These are phyloP conservation scores for Calonectria pseudoturangicola DNA, from an alignment of 2,329 filamentous ascomycete genomes.

Conservation along the genomic window DNA sequence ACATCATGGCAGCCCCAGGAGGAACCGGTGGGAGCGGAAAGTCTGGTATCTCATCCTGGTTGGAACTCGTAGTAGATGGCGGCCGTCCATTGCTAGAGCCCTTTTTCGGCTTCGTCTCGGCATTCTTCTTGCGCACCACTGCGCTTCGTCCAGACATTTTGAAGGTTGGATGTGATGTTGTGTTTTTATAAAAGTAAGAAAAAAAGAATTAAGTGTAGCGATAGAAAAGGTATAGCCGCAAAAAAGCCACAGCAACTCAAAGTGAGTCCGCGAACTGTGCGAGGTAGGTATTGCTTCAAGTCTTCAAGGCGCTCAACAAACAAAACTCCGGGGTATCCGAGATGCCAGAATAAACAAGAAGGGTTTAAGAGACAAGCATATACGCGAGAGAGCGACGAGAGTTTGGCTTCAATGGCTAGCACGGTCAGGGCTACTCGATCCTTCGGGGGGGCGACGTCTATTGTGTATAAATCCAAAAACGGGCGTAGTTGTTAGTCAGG, in stretches of 20 bases:
- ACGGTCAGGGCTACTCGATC: background rate
- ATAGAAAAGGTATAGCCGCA: background rate
- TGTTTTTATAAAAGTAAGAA: background rate
- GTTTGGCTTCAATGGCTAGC: conserved; percentile 8
- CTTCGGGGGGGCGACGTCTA: background rate
- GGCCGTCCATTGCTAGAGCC: conserved; percentile 51
- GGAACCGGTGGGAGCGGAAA: conserved; percentile 59
- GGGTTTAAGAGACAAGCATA: conserved; percentile 6
- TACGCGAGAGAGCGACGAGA: conserved; percentile 15
- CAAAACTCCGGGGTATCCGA: conserved; percentile 31
- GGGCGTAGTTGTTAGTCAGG: conserved; percentile 10
- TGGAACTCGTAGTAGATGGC: conserved; percentile 62
- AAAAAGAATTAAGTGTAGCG: background rate
- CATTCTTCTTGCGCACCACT: conserved; percentile 75
- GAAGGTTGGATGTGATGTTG: background rate
- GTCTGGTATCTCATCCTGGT: conserved; percentile 64
- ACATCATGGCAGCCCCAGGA: conserved; percentile 59
- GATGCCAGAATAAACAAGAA: conserved; percentile 17
- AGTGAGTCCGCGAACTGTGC: background rate
- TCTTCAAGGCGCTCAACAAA: background rate
- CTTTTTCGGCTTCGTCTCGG: conserved; percentile 65
- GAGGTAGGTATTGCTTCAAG: conserved; percentile 13
- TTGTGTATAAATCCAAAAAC: conserved; percentile 33
- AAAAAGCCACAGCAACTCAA: background rate
- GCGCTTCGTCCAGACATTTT: conserved; percentile 76